Evolutionary conservation across 768 basidiomycete genomes (phyloP).

Genomic region (Calvatia gigantea): DNA sequence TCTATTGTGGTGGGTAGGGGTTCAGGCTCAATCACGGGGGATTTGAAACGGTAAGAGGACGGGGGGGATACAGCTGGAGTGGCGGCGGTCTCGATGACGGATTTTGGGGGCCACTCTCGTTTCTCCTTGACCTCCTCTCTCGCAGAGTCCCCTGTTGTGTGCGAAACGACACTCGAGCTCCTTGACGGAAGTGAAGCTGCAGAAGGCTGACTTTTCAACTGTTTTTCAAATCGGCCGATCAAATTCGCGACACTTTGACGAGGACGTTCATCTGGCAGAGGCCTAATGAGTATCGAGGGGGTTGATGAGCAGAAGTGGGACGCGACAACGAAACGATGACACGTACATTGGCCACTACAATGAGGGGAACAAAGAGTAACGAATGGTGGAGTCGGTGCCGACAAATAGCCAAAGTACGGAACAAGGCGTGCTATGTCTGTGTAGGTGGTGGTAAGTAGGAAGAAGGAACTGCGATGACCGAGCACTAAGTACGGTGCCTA

Average conservation of each 20-base stretch:
- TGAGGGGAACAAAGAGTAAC: constrained; percentile 2
- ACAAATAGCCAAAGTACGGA: too few relatives aligned
- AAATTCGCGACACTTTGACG: constrained; percentile 86
- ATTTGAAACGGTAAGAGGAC: constrained; percentile 6
- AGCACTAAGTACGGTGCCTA: background rate
- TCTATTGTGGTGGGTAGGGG: background rate
- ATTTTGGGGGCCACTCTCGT: constrained; percentile 74
- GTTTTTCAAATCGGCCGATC: constrained; percentile 85
- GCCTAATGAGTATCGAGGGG: constrained; percentile 43
- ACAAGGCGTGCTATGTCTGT: background rate
- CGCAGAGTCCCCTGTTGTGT: constrained; percentile 57
- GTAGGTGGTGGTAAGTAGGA: background rate
- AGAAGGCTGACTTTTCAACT: constrained; percentile 55
- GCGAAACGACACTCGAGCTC: constrained; percentile 65
- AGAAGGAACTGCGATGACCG: background rate
- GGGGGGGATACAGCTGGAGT: background rate
- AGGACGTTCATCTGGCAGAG: constrained; percentile 84
- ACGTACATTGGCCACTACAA: constrained; percentile 32
- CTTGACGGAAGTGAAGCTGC: constrained; percentile 41
- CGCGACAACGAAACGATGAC: constrained; percentile 15
- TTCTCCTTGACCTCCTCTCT: constrained; percentile 69
- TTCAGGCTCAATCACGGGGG: constrained; percentile 1
- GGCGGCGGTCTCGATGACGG: constrained; percentile 14
- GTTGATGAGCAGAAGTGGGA: constrained; percentile 17
- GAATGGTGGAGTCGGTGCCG: background rate